Base-by-base conservation (phyloP, 176 grass and related monocot species). In the Microstegium vimineum region DNA sequence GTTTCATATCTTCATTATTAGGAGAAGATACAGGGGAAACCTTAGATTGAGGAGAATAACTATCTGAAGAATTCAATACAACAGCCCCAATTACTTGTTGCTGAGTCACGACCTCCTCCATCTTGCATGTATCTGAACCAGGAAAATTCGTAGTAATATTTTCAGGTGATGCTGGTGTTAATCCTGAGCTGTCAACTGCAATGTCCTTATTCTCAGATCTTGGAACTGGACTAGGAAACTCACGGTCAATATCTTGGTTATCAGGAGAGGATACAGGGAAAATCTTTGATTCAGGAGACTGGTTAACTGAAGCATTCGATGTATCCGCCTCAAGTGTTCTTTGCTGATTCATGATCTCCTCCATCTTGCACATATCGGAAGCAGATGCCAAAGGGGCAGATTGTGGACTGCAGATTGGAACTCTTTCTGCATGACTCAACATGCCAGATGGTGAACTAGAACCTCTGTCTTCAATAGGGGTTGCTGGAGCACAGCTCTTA, bases 401-500 rank as follows among this genome's bases (percentile, higher is more conserved):
- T 68, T 86, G 68, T 71, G 89, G 74, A 40, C 47, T 85, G 71
- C 67, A 70, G n/a, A 61, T 49, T 60, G 87, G 57, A 67, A 73
- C 63, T 89, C 73, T 86, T 80, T 87, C 86, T 15, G 84, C 87
- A 34, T 80, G 84, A 47, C 65, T 79, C 41, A 85, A 35, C 63
- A 78, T 80, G 45, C 59, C 83, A 0, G 82, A 80, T 10, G 82
- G 66, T 3, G 91, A 90, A 60, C 83, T 93, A 56, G 88, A 90
- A 62, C 81, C 79, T 90, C 83, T 81, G 59, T 80, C 86, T 69
- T 86, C 83, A 87, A 82, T 69, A 82, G 67, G 78, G 84, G 81
- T 86, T 86, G 70, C 83, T 84, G 80, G 71, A 81, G 65, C 70
- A 69, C 70, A 76, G 23, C 6, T 75, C 63, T 83, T 94, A 38